Base-by-base conservation (phyloP, 2,329 filamentous ascomycete genomes). In the Diaporthe sp. region DNA sequence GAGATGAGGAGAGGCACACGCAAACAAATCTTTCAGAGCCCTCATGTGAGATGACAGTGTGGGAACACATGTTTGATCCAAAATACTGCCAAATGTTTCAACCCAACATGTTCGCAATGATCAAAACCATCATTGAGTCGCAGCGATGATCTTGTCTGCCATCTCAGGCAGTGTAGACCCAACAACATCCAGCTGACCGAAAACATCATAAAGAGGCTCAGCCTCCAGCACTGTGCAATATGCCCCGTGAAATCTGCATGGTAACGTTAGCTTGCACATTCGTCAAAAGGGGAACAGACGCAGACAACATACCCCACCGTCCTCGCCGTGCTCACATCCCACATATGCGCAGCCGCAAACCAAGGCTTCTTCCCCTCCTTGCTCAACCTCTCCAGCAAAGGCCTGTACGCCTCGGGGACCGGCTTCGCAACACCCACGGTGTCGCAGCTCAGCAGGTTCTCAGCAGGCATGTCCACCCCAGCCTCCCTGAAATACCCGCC, bases 281-380 rank as follows among this genome's bases (percentile, higher is more conserved):
- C 12, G 10, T 12, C 2, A 3, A 6, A 4, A 17, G 15, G 34
- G 17, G 42, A 4, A 3, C 31, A 13, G 3, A 55, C 76, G 28
- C 37, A 3, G 6, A 8, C 0, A 22, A 79, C 79, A 67, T 75
- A 81, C 75, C 87, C 88, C n/a, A 84, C 84, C 74, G 83, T 85
- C 49, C 82, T 83, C 1, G 89, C 88, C 3, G 89, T 87, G 34
- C 84, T 84, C 4, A 89, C 88, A 81, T 91, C 89, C 89, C 89
- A 90, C 84, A 88, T 87, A 82, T 90, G 89, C 19, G 88, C 88
- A 1, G 89, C 89, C 0, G 87, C 88, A 80, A 90, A 90, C 88
- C 88, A 90, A 4, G 79, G 77, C 65, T 62, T 71, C 37, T 65
- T 76, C 25, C 77, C 79, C 3, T 68, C 71, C 49, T 60, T 65